Base-by-base conservation (phyloP, 441 rosid species). In the Eruca vesicaria region DNA sequence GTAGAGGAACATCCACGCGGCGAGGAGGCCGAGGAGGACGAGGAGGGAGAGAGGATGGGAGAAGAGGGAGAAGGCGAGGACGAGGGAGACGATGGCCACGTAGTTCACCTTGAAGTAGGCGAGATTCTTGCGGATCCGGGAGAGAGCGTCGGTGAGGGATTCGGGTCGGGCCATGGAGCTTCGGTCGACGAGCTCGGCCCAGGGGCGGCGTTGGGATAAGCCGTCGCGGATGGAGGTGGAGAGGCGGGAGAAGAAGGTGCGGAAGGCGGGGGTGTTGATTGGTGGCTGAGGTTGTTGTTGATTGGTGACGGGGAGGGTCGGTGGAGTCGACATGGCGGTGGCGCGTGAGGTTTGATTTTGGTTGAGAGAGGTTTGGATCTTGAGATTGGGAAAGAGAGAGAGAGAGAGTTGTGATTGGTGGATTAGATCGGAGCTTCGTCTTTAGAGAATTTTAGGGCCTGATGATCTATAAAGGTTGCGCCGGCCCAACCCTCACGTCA, bases 171-270 rank as follows among this genome's bases (percentile, higher is more conserved):
- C 56, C 82, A 90, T 61, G 38, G 89, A 78, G 12, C 78, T 63
- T 9, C 96, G 86, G 76, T 90, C 96, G 8, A 84, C 50, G 48
- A 90, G 85, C 52, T 90, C 96, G 20, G 53, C 66, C 93, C 93
- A 90, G 0, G 93, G 93, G 8, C 91, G 93, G 58, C 96, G 88
- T 67, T 84, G 88, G 4, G 96, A 90, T 73, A 90, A 77, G 48
- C 88, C 85, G 3, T 77, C 83, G 19, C 91, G 90, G 85, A 84
- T 77, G 26, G 90, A 84, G 26, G 84, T 68, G 23, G 87, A 68
- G 66, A 90, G 79, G 12, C 88, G 91, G 0, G 90, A 81, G 79
- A 88, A 64, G 85, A 90, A 88, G 10, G 84, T 65, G 14, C 89
- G 92, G 66, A 90, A 70, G 0, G 96, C 90, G 0, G 89, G 90